Evolutionary conservation across 2,329 filamentous ascomycete species (phyloP), one percentile per base, ranked within the genome.

Genomic region (Sordariomycetes sp.): DNA sequence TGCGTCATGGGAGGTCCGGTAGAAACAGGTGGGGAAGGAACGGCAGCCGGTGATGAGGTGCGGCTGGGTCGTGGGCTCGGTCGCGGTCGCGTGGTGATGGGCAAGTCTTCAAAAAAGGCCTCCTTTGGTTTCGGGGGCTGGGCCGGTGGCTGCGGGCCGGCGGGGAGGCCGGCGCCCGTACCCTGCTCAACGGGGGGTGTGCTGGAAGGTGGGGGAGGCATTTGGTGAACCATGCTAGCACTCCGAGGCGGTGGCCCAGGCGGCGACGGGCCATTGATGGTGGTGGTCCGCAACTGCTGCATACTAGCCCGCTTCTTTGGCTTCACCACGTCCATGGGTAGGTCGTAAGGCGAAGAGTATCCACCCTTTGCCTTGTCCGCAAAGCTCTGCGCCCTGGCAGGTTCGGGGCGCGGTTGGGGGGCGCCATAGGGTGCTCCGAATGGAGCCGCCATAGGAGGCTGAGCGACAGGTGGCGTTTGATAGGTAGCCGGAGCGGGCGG

Each of bases 291-390:
- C 51, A 79, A 70, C 56, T 80, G 80, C 59, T 81, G 81, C 64
- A 79, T 76, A 24, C 79, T 83, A 6, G 75, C 69, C 56, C 85
- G 76, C 74, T 87, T 85, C 63, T 86, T 87, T 32, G 87, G 80
- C 32, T 56, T 48, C 6, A 56, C 55, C 34, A 99, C 80, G 57
- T 96, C 92, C 71, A 94, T 89, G 3, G 94, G 94, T 22, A 99
- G 76, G 71, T 99, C 95, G 65, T 96, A 99, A 0, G 94, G 94
- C 22, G 92, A 97, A 54, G 86, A 80, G 68, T 99, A 99, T 8
- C 92, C 91, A 58, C 89, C 89, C 70, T 95, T 97, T 2, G 89
- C 76, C 69, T 95, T 95, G 69, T 92, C 87, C 6, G 81, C 89
- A 69, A 96, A 99, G 70, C 92, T 97, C 67, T 95, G 84, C 1